Conservation (phyloP, 2,329 filamentous ascomycete species). For the Thermomyces lanuginosus region DNA sequence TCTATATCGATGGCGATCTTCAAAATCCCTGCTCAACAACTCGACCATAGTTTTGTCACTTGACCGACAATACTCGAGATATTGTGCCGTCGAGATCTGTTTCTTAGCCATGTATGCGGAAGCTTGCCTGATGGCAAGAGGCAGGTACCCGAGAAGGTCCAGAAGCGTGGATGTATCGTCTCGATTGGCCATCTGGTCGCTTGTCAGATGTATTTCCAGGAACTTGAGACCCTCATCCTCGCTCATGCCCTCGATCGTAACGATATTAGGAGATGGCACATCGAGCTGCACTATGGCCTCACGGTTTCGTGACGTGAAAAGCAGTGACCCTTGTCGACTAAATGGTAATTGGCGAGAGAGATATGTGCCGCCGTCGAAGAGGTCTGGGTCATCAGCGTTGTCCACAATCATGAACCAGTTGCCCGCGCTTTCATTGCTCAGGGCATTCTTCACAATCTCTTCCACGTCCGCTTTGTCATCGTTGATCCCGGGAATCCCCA, state of each 20-base stretch:
- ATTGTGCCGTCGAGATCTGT: too few relatives aligned
- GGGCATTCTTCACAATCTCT: slow-evolving; percentile 2
- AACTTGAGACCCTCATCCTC: slow-evolving; percentile 5
- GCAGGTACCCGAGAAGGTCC: slow-evolving; percentile 9
- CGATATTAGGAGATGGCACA: slow-evolving; percentile 9
- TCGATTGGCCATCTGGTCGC: slow-evolving; percentile 2
- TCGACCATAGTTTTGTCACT: background rate
- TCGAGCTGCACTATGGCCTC: slow-evolving; percentile 2
- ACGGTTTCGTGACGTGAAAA: slow-evolving; percentile 13
- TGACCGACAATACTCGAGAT: background rate
- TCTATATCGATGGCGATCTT: background rate
- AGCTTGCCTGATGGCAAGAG: slow-evolving; percentile 13
- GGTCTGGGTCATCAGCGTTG: slow-evolving; percentile 10
- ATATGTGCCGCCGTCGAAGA: slow-evolving; percentile 6
- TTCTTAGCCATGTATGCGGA: slow-evolving; percentile 10
- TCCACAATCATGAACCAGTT: slow-evolving; percentile 11
- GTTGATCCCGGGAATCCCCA: slow-evolving; percentile 3
- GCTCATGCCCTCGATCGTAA: slow-evolving; percentile 10
- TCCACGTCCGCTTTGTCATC: slow-evolving; percentile 3
- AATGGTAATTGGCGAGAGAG: slow-evolving; percentile 1
- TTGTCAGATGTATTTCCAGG: slow-evolving; percentile 3
- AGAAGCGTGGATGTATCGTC: slow-evolving; percentile 5
- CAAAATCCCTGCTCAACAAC: too few relatives aligned
- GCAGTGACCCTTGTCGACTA: slow-evolving; percentile 7
- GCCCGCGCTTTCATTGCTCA: slow-evolving; percentile 5